Base-by-base conservation (phyloP, 306 rosid species). In the Vigna hirtella region DNA sequence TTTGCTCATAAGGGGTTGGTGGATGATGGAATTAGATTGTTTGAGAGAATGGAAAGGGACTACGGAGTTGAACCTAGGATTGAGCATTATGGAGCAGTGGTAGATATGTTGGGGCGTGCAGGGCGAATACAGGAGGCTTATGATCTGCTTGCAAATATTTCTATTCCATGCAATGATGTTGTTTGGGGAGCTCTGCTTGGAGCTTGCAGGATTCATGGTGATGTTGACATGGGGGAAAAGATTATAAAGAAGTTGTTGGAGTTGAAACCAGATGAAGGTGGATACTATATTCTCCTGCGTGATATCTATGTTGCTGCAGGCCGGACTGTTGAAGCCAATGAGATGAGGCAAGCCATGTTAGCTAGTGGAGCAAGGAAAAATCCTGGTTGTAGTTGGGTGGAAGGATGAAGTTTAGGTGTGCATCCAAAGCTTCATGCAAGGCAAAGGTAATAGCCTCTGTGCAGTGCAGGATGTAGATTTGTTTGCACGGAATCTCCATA, bases 81-180 rank as follows among this genome's bases (percentile, higher is more conserved):
- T 42, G 94, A 86, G 84, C 94, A 90, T 77, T 90, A 90, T 14
- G 88, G 91, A 2, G 86, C 88, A 7, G 30, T 86, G 85, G 89
- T 86, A 5, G 90, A 90, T 73, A 84, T 87, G 91, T 77, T 90
- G 45, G 91, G 94, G 47, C 87, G 81, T 72, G 87, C 91, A 42
- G 94, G 93, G 50, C 78, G 86, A 43, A 66, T 87, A n/a, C 89
- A 86, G 62, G 94, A 87, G 84, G 91, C 90, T 38, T 84, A 86
- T 70, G 56, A 45, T 75, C 63, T 86, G 28, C 87, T 90, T 11
- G 78, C 69, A 40, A 76, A 53, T 55, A 84, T 82, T 82, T 85
- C 89, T 0, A 73, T 84, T 53, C 81, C 81, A 5, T 59, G 90
- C 82, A 88, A 88, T 59, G 84, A 82, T 58, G 79, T 73, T 10